A percentile compares a stretch with the other conserved stretches of the same genome.
These are phyloP conservation scores for Chrysanthemum makinoi DNA, from an alignment of 129 eudicot species.

Conservation along the genomic window DNA sequence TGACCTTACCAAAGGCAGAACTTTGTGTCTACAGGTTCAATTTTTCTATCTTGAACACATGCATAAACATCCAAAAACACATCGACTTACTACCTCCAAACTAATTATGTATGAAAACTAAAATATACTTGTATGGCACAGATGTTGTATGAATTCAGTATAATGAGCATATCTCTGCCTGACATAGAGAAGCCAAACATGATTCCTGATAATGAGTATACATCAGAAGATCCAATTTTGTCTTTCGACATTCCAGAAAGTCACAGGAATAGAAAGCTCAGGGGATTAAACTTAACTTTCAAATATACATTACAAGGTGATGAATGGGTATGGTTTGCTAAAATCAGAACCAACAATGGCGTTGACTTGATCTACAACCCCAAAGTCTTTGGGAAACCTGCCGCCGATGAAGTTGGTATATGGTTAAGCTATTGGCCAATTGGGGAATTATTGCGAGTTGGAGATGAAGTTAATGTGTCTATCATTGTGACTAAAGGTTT, in stretches of 20 bases:
- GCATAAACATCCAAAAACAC: background rate
- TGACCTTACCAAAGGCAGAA: slow-evolving; percentile 25
- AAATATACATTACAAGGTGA: background rate
- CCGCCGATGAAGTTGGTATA: slow-evolving; percentile 6
- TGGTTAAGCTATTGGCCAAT: slow-evolving; percentile 42
- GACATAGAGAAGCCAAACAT: background rate
- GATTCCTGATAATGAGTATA: background rate
- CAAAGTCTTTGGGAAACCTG: slow-evolving; percentile 28
- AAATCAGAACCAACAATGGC: slow-evolving; percentile 12
- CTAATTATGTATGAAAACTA: background rate
- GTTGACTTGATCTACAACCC: slow-evolving; percentile 33
- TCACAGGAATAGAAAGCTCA: background rate
- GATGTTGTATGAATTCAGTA: background rate
- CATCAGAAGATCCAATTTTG: background rate
- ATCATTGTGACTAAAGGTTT: slow-evolving; percentile 4
- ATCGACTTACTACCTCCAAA: background rate
- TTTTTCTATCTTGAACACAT: background rate
- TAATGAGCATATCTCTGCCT: background rate
- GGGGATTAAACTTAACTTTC: background rate
- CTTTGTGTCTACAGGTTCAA: slow-evolving; percentile 14
- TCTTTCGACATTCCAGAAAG: background rate
- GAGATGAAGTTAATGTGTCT: slow-evolving; percentile 8
- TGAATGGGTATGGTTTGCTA: slow-evolving; percentile 22
- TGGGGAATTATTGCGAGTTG: slow-evolving; percentile 3
- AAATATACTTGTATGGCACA: background rate